Evolutionary conservation across 371 early-diverging fungal genomes (phyloP).

Genomic region (Polyrhizophydium stewartii): DNA sequence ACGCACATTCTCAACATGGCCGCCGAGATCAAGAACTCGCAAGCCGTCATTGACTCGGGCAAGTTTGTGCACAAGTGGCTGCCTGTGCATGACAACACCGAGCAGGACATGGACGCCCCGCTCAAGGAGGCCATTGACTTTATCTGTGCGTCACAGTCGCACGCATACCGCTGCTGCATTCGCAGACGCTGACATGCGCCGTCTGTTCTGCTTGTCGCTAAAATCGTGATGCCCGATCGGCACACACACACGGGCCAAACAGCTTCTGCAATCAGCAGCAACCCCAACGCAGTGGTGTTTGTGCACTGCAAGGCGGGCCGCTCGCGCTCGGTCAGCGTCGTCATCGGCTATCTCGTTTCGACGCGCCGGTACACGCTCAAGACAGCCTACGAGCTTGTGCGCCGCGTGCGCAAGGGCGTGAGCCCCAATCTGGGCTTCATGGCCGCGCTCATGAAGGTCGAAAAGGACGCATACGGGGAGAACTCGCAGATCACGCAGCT

Average conservation of each 20-base stretch:
- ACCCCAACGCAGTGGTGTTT: slow-evolving; percentile 57
- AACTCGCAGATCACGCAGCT: neutral
- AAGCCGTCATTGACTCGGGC: slow-evolving; percentile 9
- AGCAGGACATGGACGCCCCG: slow-evolving; percentile 33
- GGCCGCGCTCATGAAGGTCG: slow-evolving; percentile 67
- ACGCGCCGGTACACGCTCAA: slow-evolving; percentile 64
- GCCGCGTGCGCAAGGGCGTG: slow-evolving; percentile 64
- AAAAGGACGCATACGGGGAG: slow-evolving; percentile 57
- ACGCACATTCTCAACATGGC: slow-evolving; percentile 56
- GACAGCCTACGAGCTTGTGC: slow-evolving; percentile 70
- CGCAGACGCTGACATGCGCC: neutral
- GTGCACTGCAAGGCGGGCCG: slow-evolving; percentile 86
- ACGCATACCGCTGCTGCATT: neutral
- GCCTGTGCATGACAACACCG: slow-evolving; percentile 33
- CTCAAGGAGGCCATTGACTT: slow-evolving; percentile 34
- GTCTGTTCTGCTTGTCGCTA: neutral
- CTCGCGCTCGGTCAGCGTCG: slow-evolving; percentile 75
- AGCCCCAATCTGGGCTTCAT: slow-evolving; percentile 86
- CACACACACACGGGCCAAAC: too few relatives aligned
- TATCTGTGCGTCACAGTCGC: slow-evolving; percentile 23
- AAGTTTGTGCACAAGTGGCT: slow-evolving; percentile 29
- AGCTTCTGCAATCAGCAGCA: slow-evolving; percentile 34
- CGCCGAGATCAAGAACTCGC: slow-evolving; percentile 26
- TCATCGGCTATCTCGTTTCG: slow-evolving; percentile 68
- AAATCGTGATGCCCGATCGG: neutral